phyloP scores from a whole-genome alignment of 1,139 yeast species.

The Wickerhamiella infanticola region DNA sequence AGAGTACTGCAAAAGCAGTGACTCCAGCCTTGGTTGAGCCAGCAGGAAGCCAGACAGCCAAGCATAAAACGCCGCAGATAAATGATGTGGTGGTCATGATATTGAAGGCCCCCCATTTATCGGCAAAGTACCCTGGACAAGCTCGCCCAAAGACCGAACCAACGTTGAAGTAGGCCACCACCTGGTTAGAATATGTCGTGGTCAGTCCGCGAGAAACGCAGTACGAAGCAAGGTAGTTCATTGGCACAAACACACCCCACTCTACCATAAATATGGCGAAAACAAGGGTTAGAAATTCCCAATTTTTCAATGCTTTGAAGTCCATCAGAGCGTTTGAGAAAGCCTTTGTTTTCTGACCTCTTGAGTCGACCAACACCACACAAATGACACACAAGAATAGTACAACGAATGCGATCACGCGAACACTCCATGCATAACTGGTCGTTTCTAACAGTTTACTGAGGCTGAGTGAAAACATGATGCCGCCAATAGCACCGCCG shows the following conservation, averaged over 20 bases:
- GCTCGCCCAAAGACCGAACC: slow-evolving; percentile 36
- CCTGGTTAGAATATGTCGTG: slow-evolving; percentile 29
- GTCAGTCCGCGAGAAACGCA: slow-evolving; percentile 32
- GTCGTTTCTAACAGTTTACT: slow-evolving; percentile 31
- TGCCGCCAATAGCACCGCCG: slow-evolving; percentile 52
- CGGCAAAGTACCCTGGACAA: slow-evolving; percentile 35
- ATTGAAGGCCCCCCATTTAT: slow-evolving; percentile 37
- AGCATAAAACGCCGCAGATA: slow-evolving; percentile 23
- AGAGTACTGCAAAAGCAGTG: slow-evolving; percentile 34
- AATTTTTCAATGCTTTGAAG: slow-evolving; percentile 30
- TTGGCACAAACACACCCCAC: slow-evolving; percentile 33
- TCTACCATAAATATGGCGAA: slow-evolving; percentile 35
- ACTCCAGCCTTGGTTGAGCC: slow-evolving; percentile 29
- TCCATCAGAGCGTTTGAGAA: slow-evolving; percentile 22
- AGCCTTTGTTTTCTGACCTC: slow-evolving; percentile 20
- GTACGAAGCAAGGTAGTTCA: slow-evolving; percentile 38
- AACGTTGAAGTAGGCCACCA: slow-evolving; percentile 31
- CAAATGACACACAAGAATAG: slow-evolving; percentile 27
- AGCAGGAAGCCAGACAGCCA: slow-evolving; percentile 40
- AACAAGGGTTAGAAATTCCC: slow-evolving; percentile 27
- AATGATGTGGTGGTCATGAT: slow-evolving; percentile 32
- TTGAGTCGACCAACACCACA: slow-evolving; percentile 30
- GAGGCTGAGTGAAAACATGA: slow-evolving; percentile 41
- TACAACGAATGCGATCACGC: slow-evolving; percentile 39
- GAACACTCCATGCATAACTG: slow-evolving; percentile 49